phyloP scores from a whole-genome alignment of 2,329 filamentous ascomycete genomes.

The Acrodontium crateriforme region DNA sequence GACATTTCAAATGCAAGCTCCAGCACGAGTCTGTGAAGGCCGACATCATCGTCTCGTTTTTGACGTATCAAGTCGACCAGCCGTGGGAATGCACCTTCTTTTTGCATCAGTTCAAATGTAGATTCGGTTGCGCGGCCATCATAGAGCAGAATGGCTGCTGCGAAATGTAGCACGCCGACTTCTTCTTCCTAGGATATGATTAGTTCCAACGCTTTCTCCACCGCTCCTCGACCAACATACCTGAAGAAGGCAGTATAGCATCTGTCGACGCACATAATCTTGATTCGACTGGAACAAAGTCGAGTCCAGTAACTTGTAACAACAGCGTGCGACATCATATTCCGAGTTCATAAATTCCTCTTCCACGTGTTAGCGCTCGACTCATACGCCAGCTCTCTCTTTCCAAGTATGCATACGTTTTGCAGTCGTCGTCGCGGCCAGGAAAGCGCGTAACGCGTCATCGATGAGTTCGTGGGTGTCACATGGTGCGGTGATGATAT shows the following conservation, averaged over 20 bases:
- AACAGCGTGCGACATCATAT: constrained; percentile 67
- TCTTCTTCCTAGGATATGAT: constrained; percentile 60
- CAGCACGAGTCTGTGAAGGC: constrained; percentile 66
- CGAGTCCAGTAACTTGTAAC: constrained; percentile 64
- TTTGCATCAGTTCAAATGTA: constrained; percentile 76
- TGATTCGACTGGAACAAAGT: constrained; percentile 58
- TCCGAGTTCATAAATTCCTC: constrained; percentile 62
- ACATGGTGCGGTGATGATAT: constrained; percentile 47
- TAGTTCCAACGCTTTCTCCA: no score
- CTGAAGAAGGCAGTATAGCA: constrained; percentile 75
- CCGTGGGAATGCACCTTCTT: constrained; percentile 69
- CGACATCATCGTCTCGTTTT: constrained; percentile 47
- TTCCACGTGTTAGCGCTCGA: constrained; percentile 17
- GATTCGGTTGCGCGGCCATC: constrained; percentile 68
- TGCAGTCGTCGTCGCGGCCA: constrained; percentile 62
- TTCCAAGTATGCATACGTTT: constrained; percentile 48
- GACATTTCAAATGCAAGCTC: constrained; percentile 95
- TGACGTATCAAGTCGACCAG: constrained; percentile 68
- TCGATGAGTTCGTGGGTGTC: constrained; percentile 58
- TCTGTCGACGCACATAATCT: constrained; percentile 82
- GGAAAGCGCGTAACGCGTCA: constrained; percentile 70
- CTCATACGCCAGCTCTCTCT: constrained; percentile 1
- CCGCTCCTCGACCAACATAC: no score
- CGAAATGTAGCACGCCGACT: constrained; percentile 61
- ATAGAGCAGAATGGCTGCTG: constrained; percentile 71